Evolutionary conservation across 345 rosid genomes (phyloP).

Genomic region (Acer campestre): DNA sequence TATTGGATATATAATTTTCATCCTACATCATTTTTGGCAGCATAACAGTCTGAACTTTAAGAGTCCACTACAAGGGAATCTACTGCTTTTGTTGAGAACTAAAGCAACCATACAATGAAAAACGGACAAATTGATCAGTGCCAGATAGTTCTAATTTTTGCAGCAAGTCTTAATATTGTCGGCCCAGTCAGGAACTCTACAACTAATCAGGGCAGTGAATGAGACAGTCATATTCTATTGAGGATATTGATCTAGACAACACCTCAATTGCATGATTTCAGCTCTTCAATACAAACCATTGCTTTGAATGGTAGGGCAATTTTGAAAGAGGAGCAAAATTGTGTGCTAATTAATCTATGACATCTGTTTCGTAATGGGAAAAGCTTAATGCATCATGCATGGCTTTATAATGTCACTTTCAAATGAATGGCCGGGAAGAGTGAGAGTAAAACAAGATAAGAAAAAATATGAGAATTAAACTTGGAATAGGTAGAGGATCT

Average conservation of each 20-base stretch:
- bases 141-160: not conserved
- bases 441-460: not conserved
- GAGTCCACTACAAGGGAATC: not conserved
- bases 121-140: not conserved
- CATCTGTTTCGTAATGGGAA: not conserved
- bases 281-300: not conserved
- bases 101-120: not conserved
- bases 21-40: not conserved
- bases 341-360: not conserved
- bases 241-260: too few species aligned
- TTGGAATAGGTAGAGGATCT: not conserved
- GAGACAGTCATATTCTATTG: not conserved
- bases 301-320: not conserved
- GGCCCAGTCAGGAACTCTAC: not conserved
- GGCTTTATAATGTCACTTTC: not conserved
- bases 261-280: not conserved
- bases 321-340: not conserved
- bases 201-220: not conserved
- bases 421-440: not conserved
- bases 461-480: not conserved
- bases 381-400: not conserved
- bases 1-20: not conserved
- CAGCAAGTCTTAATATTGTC: not conserved
- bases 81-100: not conserved
- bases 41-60: not conserved